phyloP scores from a whole-genome alignment of 805 yeast genomes.

The Spathaspora arborariae region DNA sequence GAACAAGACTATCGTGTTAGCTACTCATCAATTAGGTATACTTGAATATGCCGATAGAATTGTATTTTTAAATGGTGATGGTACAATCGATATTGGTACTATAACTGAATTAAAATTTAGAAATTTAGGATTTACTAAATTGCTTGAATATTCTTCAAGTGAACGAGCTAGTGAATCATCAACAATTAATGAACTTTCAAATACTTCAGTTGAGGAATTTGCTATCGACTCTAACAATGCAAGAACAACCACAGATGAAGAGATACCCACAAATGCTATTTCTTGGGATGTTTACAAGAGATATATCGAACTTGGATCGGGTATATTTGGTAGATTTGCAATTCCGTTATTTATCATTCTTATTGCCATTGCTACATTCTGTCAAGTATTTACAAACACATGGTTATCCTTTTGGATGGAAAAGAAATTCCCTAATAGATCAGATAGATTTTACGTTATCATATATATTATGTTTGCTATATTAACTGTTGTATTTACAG shows the following conservation, averaged over 20 bases:
- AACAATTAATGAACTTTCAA: no score
- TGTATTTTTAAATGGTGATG: slow-evolving; percentile 38
- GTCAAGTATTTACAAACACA: slow-evolving; percentile 40
- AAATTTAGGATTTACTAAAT: slow-evolving; percentile 45
- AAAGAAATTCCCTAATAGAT: slow-evolving; percentile 21
- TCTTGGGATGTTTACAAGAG: slow-evolving; percentile 36
- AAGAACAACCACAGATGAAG: slow-evolving; percentile 33
- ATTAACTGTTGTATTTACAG: slow-evolving; percentile 36
- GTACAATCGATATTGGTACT: slow-evolving; percentile 37
- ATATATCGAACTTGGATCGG: slow-evolving; percentile 35
- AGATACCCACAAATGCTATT: slow-evolving; percentile 36
- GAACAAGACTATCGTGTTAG: slow-evolving; percentile 34
- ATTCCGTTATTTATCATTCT: slow-evolving; percentile 31
- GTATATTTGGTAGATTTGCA: slow-evolving; percentile 31
- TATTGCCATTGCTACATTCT: slow-evolving; percentile 34
- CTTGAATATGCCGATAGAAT: slow-evolving; percentile 36
- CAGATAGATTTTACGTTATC: slow-evolving; percentile 32
- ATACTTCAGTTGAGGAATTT: slow-evolving; percentile 6
- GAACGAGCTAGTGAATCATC: no score
- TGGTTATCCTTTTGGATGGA: slow-evolving; percentile 45
- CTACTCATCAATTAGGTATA: slow-evolving; percentile 42
- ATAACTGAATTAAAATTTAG: slow-evolving; percentile 24
- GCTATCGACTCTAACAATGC: no score
- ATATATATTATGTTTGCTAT: slow-evolving; percentile 33
- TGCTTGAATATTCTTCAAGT: slow-evolving; percentile 43